Evolutionary conservation across 83 land plant species (phyloP), one percentile per base, ranked within the genome.

Genomic region (Picea abies): DNA sequence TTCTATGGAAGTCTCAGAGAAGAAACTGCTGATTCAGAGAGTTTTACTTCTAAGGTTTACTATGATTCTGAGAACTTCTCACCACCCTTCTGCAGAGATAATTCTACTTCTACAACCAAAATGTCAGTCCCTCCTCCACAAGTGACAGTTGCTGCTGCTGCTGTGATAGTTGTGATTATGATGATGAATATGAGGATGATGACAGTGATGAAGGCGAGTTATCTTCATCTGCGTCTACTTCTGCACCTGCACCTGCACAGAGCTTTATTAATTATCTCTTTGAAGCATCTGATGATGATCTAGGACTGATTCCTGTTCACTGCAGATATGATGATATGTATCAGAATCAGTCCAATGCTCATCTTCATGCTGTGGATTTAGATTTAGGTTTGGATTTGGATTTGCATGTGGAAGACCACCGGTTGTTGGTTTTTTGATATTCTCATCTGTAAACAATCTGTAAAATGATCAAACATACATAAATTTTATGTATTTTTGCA

Each of bases 351-450:
- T 72, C 76, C 76, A 72, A 41, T 39, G 76, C 44, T 10, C 76
- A 20, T 41, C 12, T n/a, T 44, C 44, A 72, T 3, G 19, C 52
- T 10, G 39, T 72, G 76, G 76, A 72, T 72, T 72, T 72, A 49
- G 76, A 72, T 72, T 72, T 72, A 12, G 76, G 44, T 41, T 72
- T 72, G 76, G 76, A 72, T 72, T 72, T 72, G 52, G 76, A 39
- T 8, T n/a, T n/a, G n/a, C n/a, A n/a, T n/a, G 23, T 44, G 22
- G 77, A 4, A 73, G 77, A 73, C 47, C 56, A 44, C 9, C 77
- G 47, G 22, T 72, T 72, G 11, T 11, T 73, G 52, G 58, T 41
- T 20, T 44, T 22, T 73, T 20, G 56, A 73, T 44, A 39, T 14
- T 20, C 16, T 73, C 22, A 35, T 73, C 56, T 44, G 58, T 44